A percentile compares a stretch with the other conserved stretches of the same genome.
phyloP scores from a whole-genome alignment of 2,329 filamentous ascomycete genomes.

The Eutypa lata region DNA sequence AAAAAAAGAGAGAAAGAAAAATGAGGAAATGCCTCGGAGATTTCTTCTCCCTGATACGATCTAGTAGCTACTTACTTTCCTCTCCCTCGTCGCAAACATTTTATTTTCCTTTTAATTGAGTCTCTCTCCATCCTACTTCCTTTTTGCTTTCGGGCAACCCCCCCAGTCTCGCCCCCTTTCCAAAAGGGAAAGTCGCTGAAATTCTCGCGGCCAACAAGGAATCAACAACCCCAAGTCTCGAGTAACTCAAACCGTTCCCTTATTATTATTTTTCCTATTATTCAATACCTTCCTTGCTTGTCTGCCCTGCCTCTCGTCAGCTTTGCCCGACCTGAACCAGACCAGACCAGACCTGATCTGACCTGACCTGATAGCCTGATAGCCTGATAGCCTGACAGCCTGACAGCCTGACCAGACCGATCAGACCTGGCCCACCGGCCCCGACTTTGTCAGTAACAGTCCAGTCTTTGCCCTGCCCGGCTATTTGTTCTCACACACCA shows the following conservation, averaged over 20 bases:
- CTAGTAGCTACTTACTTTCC: too few species aligned
- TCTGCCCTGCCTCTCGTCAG: background rate
- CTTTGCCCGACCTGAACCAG: background rate
- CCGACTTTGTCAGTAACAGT: too few species aligned
- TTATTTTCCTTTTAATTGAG: background rate
- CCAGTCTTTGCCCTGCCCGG: too few species aligned
- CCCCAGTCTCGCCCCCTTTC: background rate
- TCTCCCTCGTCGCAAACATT: background rate
- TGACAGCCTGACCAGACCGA: too few species aligned
- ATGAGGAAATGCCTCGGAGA: background rate
- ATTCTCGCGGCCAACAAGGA: background rate
- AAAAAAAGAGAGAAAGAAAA: background rate
- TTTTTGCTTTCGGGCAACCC: background rate
- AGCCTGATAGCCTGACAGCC: too few species aligned
- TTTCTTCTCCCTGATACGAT: background rate
- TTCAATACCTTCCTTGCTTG: background rate
- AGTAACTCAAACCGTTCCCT: background rate
- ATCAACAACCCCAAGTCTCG: background rate
- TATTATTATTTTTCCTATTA: background rate
- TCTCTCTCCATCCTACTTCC: background rate
- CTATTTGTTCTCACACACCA: background rate
- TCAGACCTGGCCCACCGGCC: too few species aligned
- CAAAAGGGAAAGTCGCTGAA: background rate
- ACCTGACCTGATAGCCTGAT: too few species aligned
- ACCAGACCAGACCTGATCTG: too few species aligned